Conservation (phyloP, 192 early-diverging fungal species). For the Entophlyctis luteolus region DNA sequence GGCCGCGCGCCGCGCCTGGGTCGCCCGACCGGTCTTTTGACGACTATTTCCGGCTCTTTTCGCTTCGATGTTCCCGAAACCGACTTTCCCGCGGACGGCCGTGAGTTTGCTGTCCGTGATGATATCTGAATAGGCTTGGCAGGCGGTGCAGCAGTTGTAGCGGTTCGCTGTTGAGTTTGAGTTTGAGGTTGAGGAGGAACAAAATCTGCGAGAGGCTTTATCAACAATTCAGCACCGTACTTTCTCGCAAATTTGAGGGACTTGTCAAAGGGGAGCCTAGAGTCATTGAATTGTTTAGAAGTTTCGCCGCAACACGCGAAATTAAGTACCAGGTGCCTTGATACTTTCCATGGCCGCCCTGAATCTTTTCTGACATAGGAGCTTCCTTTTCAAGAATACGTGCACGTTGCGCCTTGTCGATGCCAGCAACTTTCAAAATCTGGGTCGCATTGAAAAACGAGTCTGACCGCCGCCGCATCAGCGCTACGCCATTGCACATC, state of each 20-base stretch:
- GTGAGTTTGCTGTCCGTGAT: background rate
- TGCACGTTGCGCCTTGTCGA: slow-evolving; percentile 86
- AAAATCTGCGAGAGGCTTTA: slow-evolving; percentile 81
- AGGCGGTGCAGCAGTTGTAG: background rate
- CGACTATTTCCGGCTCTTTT: background rate
- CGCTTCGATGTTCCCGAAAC: background rate
- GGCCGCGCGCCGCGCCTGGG: slow-evolving; percentile 10
- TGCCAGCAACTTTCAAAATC: slow-evolving; percentile 92
- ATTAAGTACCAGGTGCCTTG: slow-evolving; percentile 75
- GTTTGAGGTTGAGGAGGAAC: slow-evolving; percentile 50
- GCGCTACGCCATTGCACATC: slow-evolving; percentile 67
- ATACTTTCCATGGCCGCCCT: slow-evolving; percentile 98
- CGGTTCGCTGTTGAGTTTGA: slow-evolving; percentile 11
- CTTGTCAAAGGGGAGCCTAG: slow-evolving; percentile 81
- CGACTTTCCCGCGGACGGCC: background rate
- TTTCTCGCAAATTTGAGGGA: slow-evolving; percentile 76
- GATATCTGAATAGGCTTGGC: background rate
- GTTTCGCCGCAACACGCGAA: background rate
- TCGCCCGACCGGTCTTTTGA: slow-evolving; percentile 14
- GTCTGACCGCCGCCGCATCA: slow-evolving; percentile 76
- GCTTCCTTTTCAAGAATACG: slow-evolving; percentile 83
- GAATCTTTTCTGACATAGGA: slow-evolving; percentile 87
- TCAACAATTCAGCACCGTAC: slow-evolving; percentile 69
- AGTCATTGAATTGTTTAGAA: slow-evolving; percentile 31
- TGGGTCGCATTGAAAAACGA: slow-evolving; percentile 96